Evolutionary conservation across 2,329 filamentous ascomycete genomes (phyloP), one percentile per base, ranked within the genome.

Genomic region (Tricladium varicosporioides): DNA sequence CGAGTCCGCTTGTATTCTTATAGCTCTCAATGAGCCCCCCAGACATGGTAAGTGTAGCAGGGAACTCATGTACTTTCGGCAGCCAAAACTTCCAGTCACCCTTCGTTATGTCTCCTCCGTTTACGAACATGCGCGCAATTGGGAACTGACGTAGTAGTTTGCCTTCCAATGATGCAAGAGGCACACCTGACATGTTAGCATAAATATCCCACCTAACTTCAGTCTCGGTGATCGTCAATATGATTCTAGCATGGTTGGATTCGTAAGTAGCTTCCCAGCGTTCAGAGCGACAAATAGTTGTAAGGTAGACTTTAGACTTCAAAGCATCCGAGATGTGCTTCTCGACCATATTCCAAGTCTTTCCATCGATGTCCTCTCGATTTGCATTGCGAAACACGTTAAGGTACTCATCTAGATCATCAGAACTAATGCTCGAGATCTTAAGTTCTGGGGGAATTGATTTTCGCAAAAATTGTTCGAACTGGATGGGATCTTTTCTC

Each of bases 131-230:
- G 54, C 72, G 72, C 7, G 79, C 80, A 60, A 82, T 72, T 0
- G 79, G 79, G 42, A 72, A 73, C 2, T 65, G 65, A 2, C 81
- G 67, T 0, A 69, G 49, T 14, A 58, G 55, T 52, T 76, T 72
- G 31, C 80, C 71, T 16, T 76, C 60, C 1, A 66, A 55, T 51
- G 72, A 75, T 22, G 73, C 71, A 0, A 72, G 31, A 5, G 61
- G 53, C 8, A 44, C 16, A 0, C 56, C 70, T 1, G 75, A 71
- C 31, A 75, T 68, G 13, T 67, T 59, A 11, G 76, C 74, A 60
- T 74, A 82, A 4, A 84, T 58, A 0, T 73, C 68, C 80, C 83
- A 84, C 53, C 73, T 66, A 7, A 75, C 65, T 16, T 61, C 57
- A 2, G 55, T 48, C 5, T 67, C 61, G 13, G 71, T 68, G 13